These are phyloP conservation scores for Scedosporium aurantiacum DNA, from an alignment of 2,329 filamentous ascomycete species.

Conservation along the genomic window DNA sequence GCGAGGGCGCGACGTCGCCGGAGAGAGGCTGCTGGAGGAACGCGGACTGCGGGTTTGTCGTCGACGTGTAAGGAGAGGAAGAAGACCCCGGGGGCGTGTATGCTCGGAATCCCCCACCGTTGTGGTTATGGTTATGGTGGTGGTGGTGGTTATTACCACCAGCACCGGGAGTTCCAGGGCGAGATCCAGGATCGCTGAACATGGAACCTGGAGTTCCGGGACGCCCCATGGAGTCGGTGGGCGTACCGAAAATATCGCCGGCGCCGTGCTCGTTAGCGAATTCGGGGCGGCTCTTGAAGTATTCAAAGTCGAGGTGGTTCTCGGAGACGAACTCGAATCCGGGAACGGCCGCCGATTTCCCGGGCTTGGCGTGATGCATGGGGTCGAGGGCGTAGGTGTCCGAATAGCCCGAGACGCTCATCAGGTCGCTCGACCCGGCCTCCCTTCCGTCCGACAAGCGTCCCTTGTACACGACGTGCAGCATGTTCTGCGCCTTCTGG, in stretches of 20 bases:
- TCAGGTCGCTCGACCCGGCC: slow-evolving; percentile 41
- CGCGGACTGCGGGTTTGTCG: slow-evolving; percentile 6
- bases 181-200: slow-evolving; percentile 33
- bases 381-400: slow-evolving; percentile 70
- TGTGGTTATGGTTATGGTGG: not conserved
- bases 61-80: not conserved
- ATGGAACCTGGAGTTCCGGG: slow-evolving; percentile 48
- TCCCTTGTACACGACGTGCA: slow-evolving; percentile 78
- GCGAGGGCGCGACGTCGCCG: slow-evolving; percentile 15
- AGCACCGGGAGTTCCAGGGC: slow-evolving; percentile 36
- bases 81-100: slow-evolving; percentile 10
- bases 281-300: slow-evolving; percentile 81
- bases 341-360: slow-evolving; percentile 38
- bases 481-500: slow-evolving; percentile 74
- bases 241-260: slow-evolving; percentile 53
- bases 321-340: slow-evolving; percentile 90
- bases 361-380: slow-evolving; percentile 52
- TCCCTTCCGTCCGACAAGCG: slow-evolving; percentile 59
- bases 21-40: slow-evolving; percentile 9
- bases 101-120: slow-evolving; percentile 3
- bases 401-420: slow-evolving; percentile 61
- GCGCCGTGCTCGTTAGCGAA: slow-evolving; percentile 74
- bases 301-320: slow-evolving; percentile 75
- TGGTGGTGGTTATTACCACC: slow-evolving; percentile 5
- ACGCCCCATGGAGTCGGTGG: slow-evolving; percentile 42